These are phyloP conservation scores for Trichopus zeylanicus DNA, from an alignment of 116 monocot genomes.

Conservation along the genomic window DNA sequence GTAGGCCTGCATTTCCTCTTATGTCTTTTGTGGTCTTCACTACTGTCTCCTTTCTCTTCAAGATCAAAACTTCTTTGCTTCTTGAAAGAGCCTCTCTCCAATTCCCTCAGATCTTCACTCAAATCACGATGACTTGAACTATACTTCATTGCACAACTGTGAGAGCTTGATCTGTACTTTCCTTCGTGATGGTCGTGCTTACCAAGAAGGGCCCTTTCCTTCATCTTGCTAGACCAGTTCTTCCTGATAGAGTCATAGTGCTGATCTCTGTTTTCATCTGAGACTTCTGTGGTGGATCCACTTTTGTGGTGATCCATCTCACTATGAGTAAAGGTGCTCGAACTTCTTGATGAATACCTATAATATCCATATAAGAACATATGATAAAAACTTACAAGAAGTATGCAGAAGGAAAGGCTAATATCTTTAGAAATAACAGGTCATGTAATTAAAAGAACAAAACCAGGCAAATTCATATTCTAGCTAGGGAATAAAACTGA, in stretches of 20 bases:
- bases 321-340: constrained; percentile 6
- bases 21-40: constrained; percentile 9
- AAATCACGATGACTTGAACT: not conserved
- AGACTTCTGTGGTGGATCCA: constrained; percentile 26
- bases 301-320: constrained; percentile 11
- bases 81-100: constrained; percentile 1
- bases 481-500: too few species aligned
- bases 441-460: too few species aligned
- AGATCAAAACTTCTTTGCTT: not conserved
- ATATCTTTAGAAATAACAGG: not conserved
- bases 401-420: not conserved
- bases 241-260: constrained; percentile 8
- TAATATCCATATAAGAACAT: not conserved
- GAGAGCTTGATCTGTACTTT: constrained; percentile 6
- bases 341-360: constrained; percentile 23
- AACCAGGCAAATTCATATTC: too few species aligned
- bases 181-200: constrained; percentile 5
- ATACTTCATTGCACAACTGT: not conserved
- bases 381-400: not conserved
- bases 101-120: not conserved
- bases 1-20: constrained; percentile 3
- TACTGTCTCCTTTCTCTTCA: not conserved
- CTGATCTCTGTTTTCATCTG: constrained; percentile 9
- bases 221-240: constrained; percentile 14
- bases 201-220: constrained; percentile 2